Conservation (phyloP, 75 land plant species). For the Azolla pinnata region DNA sequence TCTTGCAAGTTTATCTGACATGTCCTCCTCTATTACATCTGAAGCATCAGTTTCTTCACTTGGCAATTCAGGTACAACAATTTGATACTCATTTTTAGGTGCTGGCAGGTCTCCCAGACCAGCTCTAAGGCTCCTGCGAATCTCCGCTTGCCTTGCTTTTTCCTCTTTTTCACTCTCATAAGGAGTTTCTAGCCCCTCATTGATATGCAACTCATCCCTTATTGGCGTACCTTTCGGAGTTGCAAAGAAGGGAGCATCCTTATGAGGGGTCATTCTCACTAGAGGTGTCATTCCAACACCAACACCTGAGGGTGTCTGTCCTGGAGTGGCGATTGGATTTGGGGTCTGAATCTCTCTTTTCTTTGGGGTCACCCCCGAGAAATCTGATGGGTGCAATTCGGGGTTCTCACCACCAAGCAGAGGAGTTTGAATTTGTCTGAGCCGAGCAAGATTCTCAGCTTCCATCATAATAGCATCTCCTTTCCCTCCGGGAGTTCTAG, state of each 20-base stretch:
- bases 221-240: conserved; percentile 87
- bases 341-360: conserved; percentile 87
- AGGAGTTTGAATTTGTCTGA: conserved; percentile 90
- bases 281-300: conserved; percentile 61
- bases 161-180: conserved; percentile 63
- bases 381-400: conserved; percentile 90
- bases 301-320: conserved; percentile 35
- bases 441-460: conserved; percentile 85
- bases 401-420: conserved; percentile 93
- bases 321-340: conserved; percentile 78
- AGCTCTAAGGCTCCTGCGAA: conserved; percentile 56
- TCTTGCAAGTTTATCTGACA: conserved; percentile 76
- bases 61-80: conserved; percentile 58
- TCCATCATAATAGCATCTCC: conserved; percentile 98
- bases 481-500: conserved; percentile 86
- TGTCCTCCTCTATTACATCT: conserved; percentile 81
- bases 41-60: conserved; percentile 58
- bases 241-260: conserved; percentile 50
- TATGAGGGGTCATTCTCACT: conserved; percentile 74
- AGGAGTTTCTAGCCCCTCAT: conserved; percentile 69
- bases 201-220: conserved; percentile 83
- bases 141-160: conserved; percentile 58
- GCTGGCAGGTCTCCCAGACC: conserved; percentile 59
- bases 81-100: conserved; percentile 89
- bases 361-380: conserved; percentile 89